Evolutionary conservation across 192 early-diverging fungal species (phyloP).

Genomic region (Paraglomus brasilianum): DNA sequence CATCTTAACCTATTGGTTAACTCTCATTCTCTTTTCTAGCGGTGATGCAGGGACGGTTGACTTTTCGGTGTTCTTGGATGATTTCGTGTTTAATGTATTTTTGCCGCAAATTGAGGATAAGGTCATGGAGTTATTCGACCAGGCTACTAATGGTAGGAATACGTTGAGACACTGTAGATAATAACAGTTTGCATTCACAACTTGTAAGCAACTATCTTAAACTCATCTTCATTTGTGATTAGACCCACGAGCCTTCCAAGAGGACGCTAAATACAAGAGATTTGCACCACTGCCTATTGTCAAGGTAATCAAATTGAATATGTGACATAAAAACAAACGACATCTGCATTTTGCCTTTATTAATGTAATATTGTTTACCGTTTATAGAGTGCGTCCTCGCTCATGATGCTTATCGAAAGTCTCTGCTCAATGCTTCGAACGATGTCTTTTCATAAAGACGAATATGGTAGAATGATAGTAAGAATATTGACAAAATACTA

Average conservation of each 20-base stretch:
- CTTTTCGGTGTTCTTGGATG: slow-evolving; percentile 69
- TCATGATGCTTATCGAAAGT: slow-evolving; percentile 60
- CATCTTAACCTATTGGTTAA: background rate
- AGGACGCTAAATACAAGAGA: slow-evolving; percentile 50
- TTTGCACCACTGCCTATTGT: slow-evolving; percentile 64
- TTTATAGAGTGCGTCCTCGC: slow-evolving; percentile 58
- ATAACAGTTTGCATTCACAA: background rate
- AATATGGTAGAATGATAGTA: slow-evolving; percentile 72
- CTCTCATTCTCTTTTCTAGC: slow-evolving; percentile 31
- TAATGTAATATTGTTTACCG: too few species aligned
- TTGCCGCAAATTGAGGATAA: slow-evolving; percentile 84
- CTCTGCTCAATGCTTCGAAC: slow-evolving; percentile 58
- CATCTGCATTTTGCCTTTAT: too few species aligned
- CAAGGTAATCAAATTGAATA: slow-evolving; percentile 49
- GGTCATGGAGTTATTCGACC: slow-evolving; percentile 69
- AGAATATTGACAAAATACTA: slow-evolving; percentile 62
- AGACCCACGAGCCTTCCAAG: slow-evolving; percentile 51
- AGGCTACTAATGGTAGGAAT: slow-evolving; percentile 58
- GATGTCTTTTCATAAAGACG: slow-evolving; percentile 69
- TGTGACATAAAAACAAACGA: too few species aligned
- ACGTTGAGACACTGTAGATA: background rate
- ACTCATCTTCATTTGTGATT: background rate
- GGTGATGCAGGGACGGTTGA: slow-evolving; percentile 39
- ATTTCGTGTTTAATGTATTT: slow-evolving; percentile 79
- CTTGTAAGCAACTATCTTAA: background rate